These are phyloP conservation scores for Metschnikowia lunata DNA, from an alignment of 805 yeast genomes.

Conservation along the genomic window DNA sequence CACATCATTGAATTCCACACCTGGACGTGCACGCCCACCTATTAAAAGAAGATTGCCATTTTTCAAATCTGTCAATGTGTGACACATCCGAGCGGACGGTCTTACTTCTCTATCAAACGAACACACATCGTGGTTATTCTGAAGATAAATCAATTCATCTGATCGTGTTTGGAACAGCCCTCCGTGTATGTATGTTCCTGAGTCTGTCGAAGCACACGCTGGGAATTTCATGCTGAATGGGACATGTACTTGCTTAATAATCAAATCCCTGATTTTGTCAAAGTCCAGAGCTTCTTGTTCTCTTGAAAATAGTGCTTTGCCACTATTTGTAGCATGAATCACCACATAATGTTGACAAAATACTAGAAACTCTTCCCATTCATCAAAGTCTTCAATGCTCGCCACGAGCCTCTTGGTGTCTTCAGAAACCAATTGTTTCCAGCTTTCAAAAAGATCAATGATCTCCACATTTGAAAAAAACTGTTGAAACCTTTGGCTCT, in stretches of 20 bases:
- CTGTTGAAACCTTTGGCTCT: slow-evolving; percentile 44
- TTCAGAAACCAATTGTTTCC: slow-evolving; percentile 44
- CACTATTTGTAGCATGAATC: slow-evolving; percentile 54
- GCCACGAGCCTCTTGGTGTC: slow-evolving; percentile 40
- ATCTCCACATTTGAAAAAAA: slow-evolving; percentile 51
- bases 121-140: not conserved
- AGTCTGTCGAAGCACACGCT: slow-evolving; percentile 18
- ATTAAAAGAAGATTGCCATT: slow-evolving; percentile 35
- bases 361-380: slow-evolving; percentile 74
- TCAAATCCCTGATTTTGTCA: not conserved
- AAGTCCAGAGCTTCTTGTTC: not conserved
- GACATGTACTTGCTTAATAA: not conserved
- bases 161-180: slow-evolving; percentile 34
- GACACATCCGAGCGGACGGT: slow-evolving; percentile 53
- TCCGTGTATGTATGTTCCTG: slow-evolving; percentile 34
- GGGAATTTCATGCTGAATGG: slow-evolving; percentile 38
- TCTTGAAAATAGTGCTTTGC: not conserved
- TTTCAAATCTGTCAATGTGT: slow-evolving; percentile 40
- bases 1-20: slow-evolving; percentile 33
- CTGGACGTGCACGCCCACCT: slow-evolving; percentile 71
- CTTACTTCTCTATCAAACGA: slow-evolving; percentile 13
- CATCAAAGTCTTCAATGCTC: slow-evolving; percentile 68
- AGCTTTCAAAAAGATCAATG: slow-evolving; percentile 52
- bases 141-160: slow-evolving; percentile 2
- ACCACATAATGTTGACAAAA: slow-evolving; percentile 74